A percentile compares a stretch with the other conserved stretches of the same genome.
Evolutionary conservation across 1,284 basidiomycete species (phyloP).

Genomic region (Irpex rosettiformis): DNA sequence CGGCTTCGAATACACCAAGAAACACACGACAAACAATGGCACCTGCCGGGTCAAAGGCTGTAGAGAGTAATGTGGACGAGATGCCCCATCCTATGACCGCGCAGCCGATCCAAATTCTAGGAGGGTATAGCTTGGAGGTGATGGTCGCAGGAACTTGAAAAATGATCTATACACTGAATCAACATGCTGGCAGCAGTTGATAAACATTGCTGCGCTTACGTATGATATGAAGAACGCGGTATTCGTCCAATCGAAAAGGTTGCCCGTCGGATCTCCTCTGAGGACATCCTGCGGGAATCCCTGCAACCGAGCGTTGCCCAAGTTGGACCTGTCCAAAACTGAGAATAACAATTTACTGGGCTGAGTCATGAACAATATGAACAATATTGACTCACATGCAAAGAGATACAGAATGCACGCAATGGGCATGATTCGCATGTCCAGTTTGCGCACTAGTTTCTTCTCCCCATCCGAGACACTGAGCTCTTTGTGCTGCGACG

Average conservation of each 20-base stretch:
- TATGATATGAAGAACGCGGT: slow-evolving; percentile 77
- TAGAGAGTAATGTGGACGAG: slow-evolving; percentile 66
- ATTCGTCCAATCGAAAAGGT: slow-evolving; percentile 70
- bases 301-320: slow-evolving; percentile 75
- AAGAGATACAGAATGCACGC: slow-evolving; percentile 71
- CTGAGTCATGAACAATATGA: background rate
- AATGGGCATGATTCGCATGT: slow-evolving; percentile 65
- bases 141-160: slow-evolving; percentile 69
- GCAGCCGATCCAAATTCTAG: slow-evolving; percentile 61
- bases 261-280: slow-evolving; percentile 62
- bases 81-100: slow-evolving; percentile 70
- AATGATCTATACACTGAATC: slow-evolving; percentile 46
- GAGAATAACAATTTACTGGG: slow-evolving; percentile 1
- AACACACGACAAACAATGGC: slow-evolving; percentile 57
- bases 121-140: slow-evolving; percentile 62
- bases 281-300: slow-evolving; percentile 62
- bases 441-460: slow-evolving; percentile 61
- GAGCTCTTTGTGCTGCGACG: background rate
- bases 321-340: slow-evolving; percentile 73
- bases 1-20: slow-evolving; percentile 69
- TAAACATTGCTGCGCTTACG: slow-evolving; percentile 34
- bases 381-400: slow-evolving; percentile 50
- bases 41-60: slow-evolving; percentile 52
- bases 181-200: background rate
- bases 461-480: slow-evolving; percentile 41